These are phyloP conservation scores for Phoma sp. DNA, from an alignment of 2,329 filamentous ascomycete genomes.

Conservation along the genomic window DNA sequence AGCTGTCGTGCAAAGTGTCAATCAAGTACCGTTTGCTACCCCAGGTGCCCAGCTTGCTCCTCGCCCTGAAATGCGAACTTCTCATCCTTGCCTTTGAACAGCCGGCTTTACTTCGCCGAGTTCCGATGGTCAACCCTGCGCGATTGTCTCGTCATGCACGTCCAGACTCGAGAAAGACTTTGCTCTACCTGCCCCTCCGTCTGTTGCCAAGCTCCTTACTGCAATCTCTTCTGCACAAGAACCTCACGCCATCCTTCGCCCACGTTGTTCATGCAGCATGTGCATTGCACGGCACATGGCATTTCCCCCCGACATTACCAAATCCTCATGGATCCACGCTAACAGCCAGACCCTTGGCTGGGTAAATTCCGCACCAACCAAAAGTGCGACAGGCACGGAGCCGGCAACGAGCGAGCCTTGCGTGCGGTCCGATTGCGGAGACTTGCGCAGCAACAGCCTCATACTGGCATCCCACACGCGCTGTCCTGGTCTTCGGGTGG, in stretches of 20 bases:
- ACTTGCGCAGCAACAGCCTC: slow-evolving; percentile 5
- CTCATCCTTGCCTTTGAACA: neutral
- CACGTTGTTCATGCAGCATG: neutral
- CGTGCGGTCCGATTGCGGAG: slow-evolving; percentile 6
- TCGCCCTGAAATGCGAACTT: neutral
- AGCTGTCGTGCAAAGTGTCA: neutral
- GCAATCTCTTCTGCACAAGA: slow-evolving; percentile 1
- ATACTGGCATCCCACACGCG: neutral
- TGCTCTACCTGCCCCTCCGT: neutral
- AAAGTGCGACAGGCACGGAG: neutral
- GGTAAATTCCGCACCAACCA: slow-evolving; percentile 6
- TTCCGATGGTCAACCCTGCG: neutral
- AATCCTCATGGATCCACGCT: slow-evolving; percentile 4
- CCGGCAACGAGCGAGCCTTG: neutral
- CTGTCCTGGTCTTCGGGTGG: neutral
- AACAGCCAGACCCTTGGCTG: neutral
- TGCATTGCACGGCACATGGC: neutral
- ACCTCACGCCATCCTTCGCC: neutral
- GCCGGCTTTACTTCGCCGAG: slow-evolving; percentile 11
- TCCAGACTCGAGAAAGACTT: neutral
- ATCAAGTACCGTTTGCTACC: neutral
- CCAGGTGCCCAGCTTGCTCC: neutral
- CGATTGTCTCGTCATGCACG: neutral
- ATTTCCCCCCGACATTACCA: neutral
- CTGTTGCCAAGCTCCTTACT: neutral